Base-by-base conservation (phyloP, 139 green algal genomes). In the Edaphochlamys debaryana region DNA sequence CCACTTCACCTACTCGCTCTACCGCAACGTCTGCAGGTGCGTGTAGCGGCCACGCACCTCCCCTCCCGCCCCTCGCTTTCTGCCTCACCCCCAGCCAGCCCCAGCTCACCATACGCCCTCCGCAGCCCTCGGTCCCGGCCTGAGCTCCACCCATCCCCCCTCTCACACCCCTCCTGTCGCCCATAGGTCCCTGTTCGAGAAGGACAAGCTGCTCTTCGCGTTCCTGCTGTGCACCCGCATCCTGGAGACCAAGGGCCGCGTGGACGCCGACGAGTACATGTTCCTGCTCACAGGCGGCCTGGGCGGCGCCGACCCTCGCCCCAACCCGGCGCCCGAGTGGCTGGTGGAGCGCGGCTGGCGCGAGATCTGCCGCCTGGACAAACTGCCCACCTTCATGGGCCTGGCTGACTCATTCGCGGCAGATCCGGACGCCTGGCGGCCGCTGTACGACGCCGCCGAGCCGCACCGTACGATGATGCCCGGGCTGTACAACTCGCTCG, bases 141-240 rank as follows among this genome's bases (percentile, higher is more conserved):
- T 30, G 17, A 30, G 17, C 20, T 32, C 54, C 30, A 8, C 11
- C 22, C 54, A 30, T 4, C 54, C 23, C 54, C 17, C n/a, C n/a
- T n/a, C n/a, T n/a, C n/a, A n/a, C n/a, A n/a, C n/a, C n/a, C n/a
- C n/a, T n/a, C n/a, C n/a, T n/a, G n/a, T n/a, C n/a, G 8, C 34
- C 38, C 19, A 79, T 79, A 87, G 90, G 79, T 94, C 88, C 1
- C 79, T 96, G 27, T 96, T 95, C 92, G 93, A 96, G 91, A 95
- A 95, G 91, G 93, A 95, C 90, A 96, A 96, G 91, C 91, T 96
- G 79, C 82, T 95, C 66, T 96, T 96, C 86, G 88, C 92, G 8
- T 96, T 96, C 89, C 84, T 95, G 79, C 89, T 96, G 45, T 89
- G 86, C 68, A 74, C 80, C 23, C 85, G 92, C 74, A 94, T 97